Evolutionary conservation across 495 filamentous ascomycete genomes (phyloP).

Genomic region (Letharia lupina): DNA sequence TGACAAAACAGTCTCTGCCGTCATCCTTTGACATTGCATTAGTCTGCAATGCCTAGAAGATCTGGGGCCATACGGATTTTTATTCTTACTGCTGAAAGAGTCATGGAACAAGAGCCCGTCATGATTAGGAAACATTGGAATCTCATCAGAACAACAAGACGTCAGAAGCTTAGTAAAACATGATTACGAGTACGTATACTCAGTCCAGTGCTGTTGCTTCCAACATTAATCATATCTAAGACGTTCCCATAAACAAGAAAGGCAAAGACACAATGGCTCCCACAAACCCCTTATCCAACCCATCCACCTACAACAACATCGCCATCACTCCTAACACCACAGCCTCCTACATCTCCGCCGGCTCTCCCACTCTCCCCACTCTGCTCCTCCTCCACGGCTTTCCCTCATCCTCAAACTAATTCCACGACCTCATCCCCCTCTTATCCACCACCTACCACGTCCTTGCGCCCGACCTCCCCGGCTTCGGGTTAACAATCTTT

Average conservation of each 20-base stretch:
- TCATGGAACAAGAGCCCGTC: neutral
- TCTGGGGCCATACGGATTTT: neutral
- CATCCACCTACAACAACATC: neutral
- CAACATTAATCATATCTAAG: neutral
- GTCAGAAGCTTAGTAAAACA: neutral
- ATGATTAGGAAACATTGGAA: neutral
- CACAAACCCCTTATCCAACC: neutral
- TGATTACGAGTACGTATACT: neutral
- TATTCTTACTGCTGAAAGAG: neutral
- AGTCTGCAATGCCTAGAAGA: neutral
- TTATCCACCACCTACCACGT: slow-evolving; percentile 46
- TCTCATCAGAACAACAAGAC: neutral
- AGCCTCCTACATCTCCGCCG: slow-evolving; percentile 15
- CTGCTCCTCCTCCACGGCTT: slow-evolving; percentile 58
- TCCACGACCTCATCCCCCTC: slow-evolving; percentile 52
- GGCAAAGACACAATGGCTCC: neutral
- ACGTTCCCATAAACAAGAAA: neutral
- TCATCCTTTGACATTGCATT: neutral
- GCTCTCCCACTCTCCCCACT: slow-evolving; percentile 30
- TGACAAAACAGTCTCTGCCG: neutral
- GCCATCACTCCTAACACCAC: neutral
- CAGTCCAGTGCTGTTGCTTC: accelerated
- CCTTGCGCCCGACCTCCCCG: slow-evolving; percentile 53
- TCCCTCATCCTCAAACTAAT: slow-evolving; percentile 54
- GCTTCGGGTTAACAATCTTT: slow-evolving; percentile 51